These are phyloP conservation scores for Botryotinia globosa DNA, from an alignment of 2,329 filamentous ascomycete species.

Conservation along the genomic window DNA sequence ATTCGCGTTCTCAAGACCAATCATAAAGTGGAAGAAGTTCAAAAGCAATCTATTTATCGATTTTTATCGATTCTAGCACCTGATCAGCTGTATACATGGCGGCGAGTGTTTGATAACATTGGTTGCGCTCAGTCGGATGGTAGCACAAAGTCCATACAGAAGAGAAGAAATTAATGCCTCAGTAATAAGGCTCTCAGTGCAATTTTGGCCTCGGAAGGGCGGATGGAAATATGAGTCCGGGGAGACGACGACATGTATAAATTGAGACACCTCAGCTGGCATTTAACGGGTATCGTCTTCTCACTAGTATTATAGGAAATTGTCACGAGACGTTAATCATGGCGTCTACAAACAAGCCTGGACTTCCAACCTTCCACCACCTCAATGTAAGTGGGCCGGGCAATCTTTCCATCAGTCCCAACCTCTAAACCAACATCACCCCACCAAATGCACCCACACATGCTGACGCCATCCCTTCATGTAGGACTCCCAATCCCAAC, in stretches of 20 bases:
- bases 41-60: not conserved
- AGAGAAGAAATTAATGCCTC: not conserved
- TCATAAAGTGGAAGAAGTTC: not conserved
- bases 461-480: not conserved
- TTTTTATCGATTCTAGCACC: not conserved
- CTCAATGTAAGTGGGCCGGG: slow-evolving; percentile 29
- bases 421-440: not conserved
- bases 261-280: not conserved
- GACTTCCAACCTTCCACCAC: slow-evolving; percentile 33
- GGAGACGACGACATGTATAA: not conserved
- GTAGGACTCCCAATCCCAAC: slow-evolving; percentile 64
- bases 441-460: not conserved
- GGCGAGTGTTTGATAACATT: not conserved
- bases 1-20: not conserved
- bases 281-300: not conserved
- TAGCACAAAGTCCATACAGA: not conserved
- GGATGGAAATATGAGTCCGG: not conserved
- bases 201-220: not conserved
- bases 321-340: not conserved
- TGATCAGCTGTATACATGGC: not conserved
- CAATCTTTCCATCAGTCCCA: not conserved
- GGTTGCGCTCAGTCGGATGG: not conserved
- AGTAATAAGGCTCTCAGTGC: not conserved
- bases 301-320: not conserved
- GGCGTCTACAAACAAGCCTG: not conserved